Evolutionary conservation across 495 filamentous ascomycete genomes (phyloP).

Genomic region (Barbatosphaeria neglecta): DNA sequence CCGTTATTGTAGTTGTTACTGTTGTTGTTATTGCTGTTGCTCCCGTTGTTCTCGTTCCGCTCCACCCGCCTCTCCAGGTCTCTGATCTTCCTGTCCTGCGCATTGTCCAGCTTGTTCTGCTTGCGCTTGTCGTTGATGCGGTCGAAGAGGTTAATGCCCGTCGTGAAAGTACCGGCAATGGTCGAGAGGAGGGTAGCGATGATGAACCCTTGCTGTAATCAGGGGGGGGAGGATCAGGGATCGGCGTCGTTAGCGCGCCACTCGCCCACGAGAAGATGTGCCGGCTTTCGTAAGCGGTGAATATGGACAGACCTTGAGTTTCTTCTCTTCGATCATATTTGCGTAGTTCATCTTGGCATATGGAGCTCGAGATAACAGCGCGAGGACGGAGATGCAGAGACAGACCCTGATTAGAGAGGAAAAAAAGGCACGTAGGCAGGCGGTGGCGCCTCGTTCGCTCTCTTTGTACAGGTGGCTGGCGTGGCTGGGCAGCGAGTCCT

Average conservation of each 20-base stretch:
- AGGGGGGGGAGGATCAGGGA: too few species aligned
- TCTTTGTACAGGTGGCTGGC: too few species aligned
- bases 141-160: slow-evolving; percentile 24
- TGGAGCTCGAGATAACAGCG: neutral
- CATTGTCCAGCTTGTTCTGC: slow-evolving; percentile 17
- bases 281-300: too few species aligned
- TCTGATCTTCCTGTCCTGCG: slow-evolving; percentile 18
- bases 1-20: neutral
- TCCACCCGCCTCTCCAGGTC: slow-evolving; percentile 24
- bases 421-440: too few species aligned
- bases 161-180: slow-evolving; percentile 24
- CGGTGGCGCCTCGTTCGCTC: too few species aligned
- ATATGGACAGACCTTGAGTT: slow-evolving; percentile 6
- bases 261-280: neutral
- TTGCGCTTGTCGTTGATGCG: slow-evolving; percentile 19
- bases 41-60: neutral
- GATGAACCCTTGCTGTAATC: slow-evolving; percentile 18
- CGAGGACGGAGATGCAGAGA: neutral
- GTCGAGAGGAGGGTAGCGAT: slow-evolving; percentile 25
- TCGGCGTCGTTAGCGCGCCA: neutral
- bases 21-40: neutral
- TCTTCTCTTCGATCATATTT: slow-evolving; percentile 43
- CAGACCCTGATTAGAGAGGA: too few species aligned
- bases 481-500: too few species aligned
- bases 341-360: slow-evolving; percentile 41